Evolutionary conservation across 208 protist species (phyloP), one percentile per base, ranked within the genome.

Genomic region (Wallacemonas sp.): DNA sequence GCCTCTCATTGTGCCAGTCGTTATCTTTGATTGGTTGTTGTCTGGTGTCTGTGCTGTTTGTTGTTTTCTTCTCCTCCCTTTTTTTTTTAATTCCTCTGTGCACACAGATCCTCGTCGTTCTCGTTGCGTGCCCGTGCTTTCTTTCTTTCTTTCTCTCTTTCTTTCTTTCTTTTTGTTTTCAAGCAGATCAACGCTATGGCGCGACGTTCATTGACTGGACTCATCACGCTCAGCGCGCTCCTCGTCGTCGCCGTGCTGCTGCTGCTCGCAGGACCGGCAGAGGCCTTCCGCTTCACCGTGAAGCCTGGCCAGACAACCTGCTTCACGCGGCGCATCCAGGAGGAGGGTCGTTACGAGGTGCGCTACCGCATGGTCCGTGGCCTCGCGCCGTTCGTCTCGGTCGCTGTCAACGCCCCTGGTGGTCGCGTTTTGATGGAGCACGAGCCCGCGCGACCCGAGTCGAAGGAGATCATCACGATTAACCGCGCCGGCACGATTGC

Each of bases 321-420:
- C 72, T 93, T 91, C 65, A 89, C 87, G 2, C 74, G 69, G 46
- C 67, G 83, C 8, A 50, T 86, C 8, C 61, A 64, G 2, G 79
- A 85, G 57, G 70, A 70, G 11, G 84, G 79, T 22, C 84, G 82
- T 33, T 89, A 87, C 61, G 78, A 91, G 57, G 36, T 93, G 20
- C 84, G 79, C 52, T 93, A 93, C 72, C 76, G 74, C 49, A 91
- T 93, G 84, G 48, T 78, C 20, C 72, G 77, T 64, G 84, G 74
- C 59, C 69, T 91, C 14, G 79, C 83, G 1, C 84, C 84, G 0
- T 84, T 90, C 36, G 84, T 89, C 7, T 84, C 84, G 16, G 79
- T 93, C 12, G 57, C 79, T 28, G 76, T 91, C 50, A 89, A 79
- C 16, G 67, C 74, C 18, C 68, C 79, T 12, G 61, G 61, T 16